Percentiles rank a stretch among this genome's conserved stretches.
phyloP scores from a whole-genome alignment of 805 yeast species.

The Yamadazyma insecticola region DNA sequence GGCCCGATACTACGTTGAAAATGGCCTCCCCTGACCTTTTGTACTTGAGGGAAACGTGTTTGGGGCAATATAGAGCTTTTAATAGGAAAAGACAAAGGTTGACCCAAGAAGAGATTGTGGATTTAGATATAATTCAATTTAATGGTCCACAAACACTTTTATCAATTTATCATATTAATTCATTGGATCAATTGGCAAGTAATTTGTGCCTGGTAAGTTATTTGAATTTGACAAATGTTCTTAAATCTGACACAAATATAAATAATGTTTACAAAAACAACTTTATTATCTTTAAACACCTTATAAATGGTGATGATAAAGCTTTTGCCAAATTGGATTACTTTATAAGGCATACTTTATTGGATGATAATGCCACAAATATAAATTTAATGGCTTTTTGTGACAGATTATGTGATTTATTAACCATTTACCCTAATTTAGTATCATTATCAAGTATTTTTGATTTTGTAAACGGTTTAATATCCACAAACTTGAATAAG shows the following conservation, averaged over 20 bases:
- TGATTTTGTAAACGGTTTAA: too few species aligned
- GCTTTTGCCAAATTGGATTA: not conserved
- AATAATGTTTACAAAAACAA: constrained; percentile 1
- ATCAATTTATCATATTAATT: constrained; percentile 14
- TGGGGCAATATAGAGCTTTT: constrained; percentile 13
- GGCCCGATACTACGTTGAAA: too few species aligned
- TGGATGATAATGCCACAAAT: too few species aligned
- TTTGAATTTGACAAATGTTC: constrained; percentile 10
- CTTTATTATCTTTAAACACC: constrained; percentile 3
- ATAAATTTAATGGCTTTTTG: too few species aligned
- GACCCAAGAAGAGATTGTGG: constrained; percentile 6
- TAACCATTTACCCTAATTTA: too few species aligned
- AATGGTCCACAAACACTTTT: constrained; percentile 1
- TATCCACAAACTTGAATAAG: too few species aligned
- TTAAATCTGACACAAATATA: not conserved
- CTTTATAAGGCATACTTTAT: not conserved
- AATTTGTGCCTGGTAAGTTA: constrained; percentile 14
- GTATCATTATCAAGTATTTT: too few species aligned
- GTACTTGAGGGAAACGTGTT: too few species aligned
- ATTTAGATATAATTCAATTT: constrained; percentile 11
- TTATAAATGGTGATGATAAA: constrained; percentile 1
- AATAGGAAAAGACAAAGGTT: constrained; percentile 11
- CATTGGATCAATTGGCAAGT: constrained; percentile 14
- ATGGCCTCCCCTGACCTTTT: not conserved
- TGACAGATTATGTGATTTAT: too few species aligned